Percentiles rank a stretch among this genome's conserved stretches.
Evolutionary conservation across 495 filamentous ascomycete genomes (phyloP).

Genomic region (Tuber aestivum): DNA sequence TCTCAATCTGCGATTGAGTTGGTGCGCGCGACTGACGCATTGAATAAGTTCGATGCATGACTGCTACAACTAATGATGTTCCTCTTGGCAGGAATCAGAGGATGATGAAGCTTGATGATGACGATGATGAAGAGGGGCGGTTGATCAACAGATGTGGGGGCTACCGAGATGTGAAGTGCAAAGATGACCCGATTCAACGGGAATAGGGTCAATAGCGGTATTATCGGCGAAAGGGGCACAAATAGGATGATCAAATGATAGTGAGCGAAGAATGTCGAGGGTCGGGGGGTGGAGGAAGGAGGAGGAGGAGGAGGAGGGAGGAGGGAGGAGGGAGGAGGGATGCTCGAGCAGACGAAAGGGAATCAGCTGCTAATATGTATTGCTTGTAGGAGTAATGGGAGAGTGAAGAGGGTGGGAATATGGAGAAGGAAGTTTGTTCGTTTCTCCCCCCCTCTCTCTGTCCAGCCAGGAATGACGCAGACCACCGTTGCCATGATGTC

Average conservation of each 20-base stretch:
- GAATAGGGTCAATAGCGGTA: background rate
- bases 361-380: background rate
- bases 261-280: background rate
- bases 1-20: constrained; percentile 82
- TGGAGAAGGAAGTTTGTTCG: constrained; percentile 1
- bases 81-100: background rate
- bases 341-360: background rate
- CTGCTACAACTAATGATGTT: constrained; percentile 14
- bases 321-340: background rate
- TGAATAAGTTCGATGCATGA: constrained; percentile 96
- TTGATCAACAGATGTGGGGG: constrained; percentile 21
- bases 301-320: no score
- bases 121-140: constrained; percentile 17
- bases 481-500: background rate
- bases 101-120: constrained; percentile 8
- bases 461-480: background rate
- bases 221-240: background rate
- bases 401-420: background rate
- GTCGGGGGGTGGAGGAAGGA: background rate
- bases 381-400: background rate
- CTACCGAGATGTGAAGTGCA: constrained; percentile 11
- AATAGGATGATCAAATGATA: background rate
- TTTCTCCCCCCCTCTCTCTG: background rate
- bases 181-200: constrained; percentile 8
- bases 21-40: constrained; percentile 95